Base-by-base conservation (phyloP, 352 stramenopile genomes). In the Pythium apleroticum region DNA sequence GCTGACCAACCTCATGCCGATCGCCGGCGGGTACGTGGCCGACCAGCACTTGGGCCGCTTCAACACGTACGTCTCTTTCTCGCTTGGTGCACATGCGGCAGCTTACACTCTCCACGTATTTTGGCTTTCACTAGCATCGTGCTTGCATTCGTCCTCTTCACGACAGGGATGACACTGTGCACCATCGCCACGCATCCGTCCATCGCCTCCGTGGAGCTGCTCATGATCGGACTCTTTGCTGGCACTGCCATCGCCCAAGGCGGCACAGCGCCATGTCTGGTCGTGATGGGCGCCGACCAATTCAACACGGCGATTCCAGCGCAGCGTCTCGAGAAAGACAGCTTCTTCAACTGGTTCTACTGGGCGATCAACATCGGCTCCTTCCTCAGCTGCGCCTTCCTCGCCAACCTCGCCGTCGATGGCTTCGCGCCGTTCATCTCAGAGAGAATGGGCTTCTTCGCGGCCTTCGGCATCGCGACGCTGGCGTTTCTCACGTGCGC, bases 261-360 rank as follows among this genome's bases (percentile, higher is more conserved):
- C 43, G 71, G 73, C 43, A 80, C 77, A 15, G 77, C 70, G 14
- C 70, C 73, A 1, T 76, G 72, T 27, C 61, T 80, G 31, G 70
- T 77, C 9, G 70, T 77, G 46, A 62, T 80, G 7, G 73, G 73
- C 20, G 73, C 86, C 0, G 86, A 95, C 43, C 86, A 95, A 60
- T 95, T 95, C 46, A 73, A 95, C 69, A 66, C 85, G 2, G 57
- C 71, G 19, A 75, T 91, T 30, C 80, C 81, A 0, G 68, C 69
- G 4, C 81, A 95, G 63, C 78, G 77, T 7, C 46, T 63, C 1
- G 83, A 93, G 73, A 91, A 95, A 59, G 83, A 95, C 65, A 90
- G 81, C 35, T 97, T 97, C 66, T 97, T 97, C 75, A 95, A 96
- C 63, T 97, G 84, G 82, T 98, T 98, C 70, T 98, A 98, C 75